phyloP scores from a whole-genome alignment of 441 rosid genomes.

The Eutrema salsugineum region DNA sequence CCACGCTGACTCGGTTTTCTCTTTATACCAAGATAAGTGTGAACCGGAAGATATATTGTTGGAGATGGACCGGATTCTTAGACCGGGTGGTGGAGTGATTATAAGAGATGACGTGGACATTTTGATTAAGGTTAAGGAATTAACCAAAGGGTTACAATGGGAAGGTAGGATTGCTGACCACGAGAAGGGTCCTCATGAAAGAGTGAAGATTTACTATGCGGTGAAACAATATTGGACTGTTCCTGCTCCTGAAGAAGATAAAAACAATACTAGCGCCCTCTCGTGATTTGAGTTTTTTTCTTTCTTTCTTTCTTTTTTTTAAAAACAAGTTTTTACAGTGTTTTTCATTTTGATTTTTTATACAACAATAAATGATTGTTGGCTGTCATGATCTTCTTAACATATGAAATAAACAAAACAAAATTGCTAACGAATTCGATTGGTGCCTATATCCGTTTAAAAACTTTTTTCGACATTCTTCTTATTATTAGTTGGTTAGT shows the following conservation, averaged over 20 bases:
- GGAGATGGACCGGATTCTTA: slow-evolving; percentile 67
- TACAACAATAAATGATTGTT: slow-evolving; percentile 9
- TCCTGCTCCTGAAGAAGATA: slow-evolving; percentile 28
- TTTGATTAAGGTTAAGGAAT: slow-evolving; percentile 43
- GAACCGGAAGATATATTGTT: slow-evolving; percentile 48
- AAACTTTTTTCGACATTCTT: not conserved
- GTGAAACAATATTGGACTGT: slow-evolving; percentile 55
- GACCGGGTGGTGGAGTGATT: slow-evolving; percentile 64
- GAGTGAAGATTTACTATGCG: slow-evolving; percentile 54
- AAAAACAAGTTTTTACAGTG: not conserved
- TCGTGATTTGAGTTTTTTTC: slow-evolving; percentile 12
- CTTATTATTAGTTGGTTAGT: not conserved
- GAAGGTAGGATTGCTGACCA: slow-evolving; percentile 55
- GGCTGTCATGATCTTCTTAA: not conserved
- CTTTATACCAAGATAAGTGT: slow-evolving; percentile 44
- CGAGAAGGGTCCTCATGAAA: slow-evolving; percentile 52
- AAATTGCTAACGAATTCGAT: too few relatives aligned
- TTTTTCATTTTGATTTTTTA: not conserved
- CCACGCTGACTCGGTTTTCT: slow-evolving; percentile 49
- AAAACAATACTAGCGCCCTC: slow-evolving; percentile 23
- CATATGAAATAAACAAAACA: not conserved
- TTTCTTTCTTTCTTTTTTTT: too few relatives aligned
- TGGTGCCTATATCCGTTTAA: too few relatives aligned
- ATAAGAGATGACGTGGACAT: slow-evolving; percentile 59
- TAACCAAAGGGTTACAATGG: slow-evolving; percentile 49